Evolutionary conservation across 176 grass and related monocot species (phyloP), one percentile per base, ranked within the genome.

Genomic region (Bolboschoenus planiculmis): DNA sequence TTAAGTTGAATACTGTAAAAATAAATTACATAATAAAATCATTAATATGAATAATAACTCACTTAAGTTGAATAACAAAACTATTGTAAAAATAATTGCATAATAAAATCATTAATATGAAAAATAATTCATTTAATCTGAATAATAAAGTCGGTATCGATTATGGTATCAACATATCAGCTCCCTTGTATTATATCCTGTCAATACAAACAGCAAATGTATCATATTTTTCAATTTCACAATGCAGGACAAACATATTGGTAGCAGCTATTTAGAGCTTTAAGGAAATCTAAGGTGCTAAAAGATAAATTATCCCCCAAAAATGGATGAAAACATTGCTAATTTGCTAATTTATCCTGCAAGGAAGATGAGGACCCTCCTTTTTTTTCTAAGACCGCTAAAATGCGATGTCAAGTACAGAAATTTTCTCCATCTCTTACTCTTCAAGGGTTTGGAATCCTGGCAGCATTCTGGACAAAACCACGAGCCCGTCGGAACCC

Each of bases 391-490:
- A 31, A 80, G 15, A 51, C 15, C 3, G 74, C 13, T 27, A 78
- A 46, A 78, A 78, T 62, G 31, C 7, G 40, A 83, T 20, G 21
- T 14, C 43, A 13, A 36, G 30, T 42, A 58, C 34, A 80, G 56
- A 71, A 35, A 44, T 24, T n/a, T 24, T 61, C 56, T 23, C 9
- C 56, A 59, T 36, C 4, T 76, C 55, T 66, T 84, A 98, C 96
- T 90, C 50, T 78, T 87, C 54, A 80, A 54, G 79, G 81, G 81
- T 35, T 57, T 81, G 36, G 75, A 60, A 47, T 40, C 88, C 14
- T 54, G 62, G 85, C 96, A 98, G 85, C 96, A 98, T 81, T 50
- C 59, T 62, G 92, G 87, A 87, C 96, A 98, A 81, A 90, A 82
- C 92, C 96, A 98, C 1, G 87, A 64, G 0, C 91, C 91, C 4